Evolutionary conservation across 768 basidiomycete species (phyloP), one percentile per base, ranked within the genome.

Genomic region (Dioszegia aurantiaca): DNA sequence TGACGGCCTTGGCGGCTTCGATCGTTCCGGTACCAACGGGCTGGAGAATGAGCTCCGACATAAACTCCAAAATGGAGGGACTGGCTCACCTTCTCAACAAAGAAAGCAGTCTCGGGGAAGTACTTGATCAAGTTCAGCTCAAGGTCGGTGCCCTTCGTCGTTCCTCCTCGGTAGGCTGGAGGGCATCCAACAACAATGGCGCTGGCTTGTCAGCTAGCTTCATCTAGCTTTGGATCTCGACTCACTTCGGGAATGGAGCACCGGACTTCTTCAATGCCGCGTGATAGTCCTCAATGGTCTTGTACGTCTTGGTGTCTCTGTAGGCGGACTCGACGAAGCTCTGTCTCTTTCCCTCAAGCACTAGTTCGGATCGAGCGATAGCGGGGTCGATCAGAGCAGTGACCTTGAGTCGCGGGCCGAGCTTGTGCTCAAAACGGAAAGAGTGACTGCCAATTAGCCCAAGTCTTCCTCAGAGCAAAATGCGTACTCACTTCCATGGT

Each of bases 281-380:
- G 83, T 84, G 80, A 77, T 90, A 93, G 61, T 92, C 92, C 19
- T 89, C 88, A 59, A 95, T 83, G 2, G 86, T 86, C 75, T 86
- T 85, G 83, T 84, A 93, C 86, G 83, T 66, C 85, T 72, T 65
- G 37, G 94, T 95, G 71, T 89, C 83, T 68, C 87, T 83, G 79
- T 99, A 99, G 16, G 94, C 92, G 36, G 88, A 89, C 59, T 87
- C 83, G 78, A 95, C 92, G 81, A 93, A 92, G 14, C 89, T 88
- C 70, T 87, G 87, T 73, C 89, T 85, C 81, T 97, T 97, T 80
- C 89, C 87, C 1, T 74, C 73, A 74, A 86, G 82, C 60, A 99
- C 85, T 31, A 87, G 87, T 23, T 85, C 80, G 21, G 91, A 89
- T 61, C 90, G 89, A 41, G 89, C 87, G 57, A 84, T 81, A 24